These are phyloP conservation scores for Lizonia empirigonia DNA, from an alignment of 2,329 filamentous ascomycete species.

Conservation along the genomic window DNA sequence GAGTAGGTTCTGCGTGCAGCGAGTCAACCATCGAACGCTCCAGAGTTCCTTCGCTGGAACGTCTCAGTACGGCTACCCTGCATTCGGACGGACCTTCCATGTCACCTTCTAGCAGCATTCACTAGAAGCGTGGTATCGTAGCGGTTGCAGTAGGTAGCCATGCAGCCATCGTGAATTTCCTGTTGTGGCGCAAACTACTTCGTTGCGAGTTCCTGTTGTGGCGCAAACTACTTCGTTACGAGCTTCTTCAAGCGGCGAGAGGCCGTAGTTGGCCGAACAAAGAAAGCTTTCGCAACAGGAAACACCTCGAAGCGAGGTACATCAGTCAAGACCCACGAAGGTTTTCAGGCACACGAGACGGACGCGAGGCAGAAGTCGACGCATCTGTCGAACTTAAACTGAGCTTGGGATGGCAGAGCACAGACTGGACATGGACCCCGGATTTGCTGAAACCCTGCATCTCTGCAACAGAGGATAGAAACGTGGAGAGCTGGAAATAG, in stretches of 20 bases:
- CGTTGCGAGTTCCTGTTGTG: constrained; percentile 1
- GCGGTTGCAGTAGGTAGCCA: constrained; percentile 9
- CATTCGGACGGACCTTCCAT: constrained; percentile 15
- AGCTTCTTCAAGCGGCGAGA: neutral
- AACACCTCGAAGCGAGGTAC: constrained; percentile 5
- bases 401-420: constrained; percentile 12
- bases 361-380: neutral
- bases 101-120: constrained; percentile 16
- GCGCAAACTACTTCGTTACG: constrained; percentile 1
- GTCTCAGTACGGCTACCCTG: constrained; percentile 10
- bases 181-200: constrained; percentile 4
- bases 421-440: constrained; percentile 21
- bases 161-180: constrained; percentile 2
- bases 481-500: constrained; percentile 19
- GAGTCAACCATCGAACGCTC: neutral
- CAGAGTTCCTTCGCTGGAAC: neutral
- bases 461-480: constrained; percentile 10
- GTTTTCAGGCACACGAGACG: constrained; percentile 9
- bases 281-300: neutral
- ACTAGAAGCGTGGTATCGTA: constrained; percentile 3
- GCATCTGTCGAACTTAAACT: constrained; percentile 7
- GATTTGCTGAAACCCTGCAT: constrained; percentile 15
- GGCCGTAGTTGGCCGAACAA: constrained; percentile 8
- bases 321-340: constrained; percentile 1
- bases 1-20: constrained; percentile 1